Base-by-base conservation (phyloP, 1,284 basidiomycete genomes). In the Phellinidium pouzarii region DNA sequence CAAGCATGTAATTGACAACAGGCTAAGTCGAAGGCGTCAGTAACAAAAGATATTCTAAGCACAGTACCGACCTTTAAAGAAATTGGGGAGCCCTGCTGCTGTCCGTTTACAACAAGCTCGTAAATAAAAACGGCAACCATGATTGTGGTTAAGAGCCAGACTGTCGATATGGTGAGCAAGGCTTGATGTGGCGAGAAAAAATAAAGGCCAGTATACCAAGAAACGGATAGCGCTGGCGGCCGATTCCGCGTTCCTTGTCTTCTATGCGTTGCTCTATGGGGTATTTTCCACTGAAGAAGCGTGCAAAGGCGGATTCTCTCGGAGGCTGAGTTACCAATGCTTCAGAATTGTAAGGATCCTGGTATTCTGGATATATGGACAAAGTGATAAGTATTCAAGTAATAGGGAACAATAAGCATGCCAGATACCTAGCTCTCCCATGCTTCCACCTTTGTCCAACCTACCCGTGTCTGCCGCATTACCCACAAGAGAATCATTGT, bases 1-100 rank as follows among this genome's bases (percentile, higher is more conserved):
- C 94, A 25, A 94, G 73, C 93, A 97, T 96, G 5, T 86, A 87
- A 65, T 96, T 96, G 58, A 94, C 82, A 9, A 75, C 75, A 2
- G 90, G 91, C 75, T 88, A 59, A 9, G 64, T 50, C 63, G 65
- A 9, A 59, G 60, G 44, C 67, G 67, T 71, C 67, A 56, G 46
- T 59, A 31, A 61, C 46, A 40, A 53, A 22, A 19, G 14, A 40
- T 14, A 37, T 19, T 22, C 6, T 31, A 11, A 27, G 40, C 11
- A 46, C 38, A n/a, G 41, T 38, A 61, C 71, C 52, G 57, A 80
- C 87, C 71, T 90, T 86, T 64, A 90, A 82, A 1, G 91, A 91
- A 38, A 94, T 74, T 0, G 87, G 87, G 3, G 77, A 80, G 0
- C 91, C 91, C 62, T 91, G 88, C 6, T 79, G 76, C 59, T 78